phyloP scores from a whole-genome alignment of 129 eudicot genomes.

The Flaveria sonorensis region DNA sequence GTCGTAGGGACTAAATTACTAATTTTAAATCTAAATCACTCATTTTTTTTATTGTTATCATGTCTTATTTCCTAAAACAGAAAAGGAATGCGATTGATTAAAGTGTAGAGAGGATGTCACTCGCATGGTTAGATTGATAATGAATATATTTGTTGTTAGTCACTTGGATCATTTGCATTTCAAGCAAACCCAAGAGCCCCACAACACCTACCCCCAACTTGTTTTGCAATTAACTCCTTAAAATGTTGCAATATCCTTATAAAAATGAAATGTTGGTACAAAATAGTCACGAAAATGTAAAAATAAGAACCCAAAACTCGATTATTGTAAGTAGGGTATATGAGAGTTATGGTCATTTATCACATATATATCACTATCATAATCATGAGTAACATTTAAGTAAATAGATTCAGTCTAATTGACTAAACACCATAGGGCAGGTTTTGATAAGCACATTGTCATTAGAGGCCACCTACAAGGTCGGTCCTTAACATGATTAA shows the following conservation, averaged over 20 bases:
- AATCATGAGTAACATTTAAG: conserved; percentile 15
- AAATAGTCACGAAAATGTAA: neutral
- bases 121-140: conserved; percentile 33
- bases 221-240: conserved; percentile 36
- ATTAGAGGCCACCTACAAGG: neutral
- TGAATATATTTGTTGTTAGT: conserved; percentile 24
- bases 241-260: neutral
- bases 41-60: conserved; percentile 19
- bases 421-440: neutral
- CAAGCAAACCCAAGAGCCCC: conserved; percentile 37
- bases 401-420: conserved; percentile 6
- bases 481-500: neutral
- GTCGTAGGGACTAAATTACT: too few species aligned
- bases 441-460: neutral
- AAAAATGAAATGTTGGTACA: conserved; percentile 11
- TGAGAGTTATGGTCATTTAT: neutral
- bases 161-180: conserved; percentile 24
- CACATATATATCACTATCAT: neutral
- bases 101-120: conserved; percentile 19
- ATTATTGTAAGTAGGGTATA: neutral
- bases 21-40: too few species aligned
- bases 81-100: conserved; percentile 24
- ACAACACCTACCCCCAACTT: conserved; percentile 36
- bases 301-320: conserved; percentile 1
- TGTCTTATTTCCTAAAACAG: conserved; percentile 33